phyloP scores from a whole-genome alignment of 805 yeast genomes.

The Monosporozyma servazzii region DNA sequence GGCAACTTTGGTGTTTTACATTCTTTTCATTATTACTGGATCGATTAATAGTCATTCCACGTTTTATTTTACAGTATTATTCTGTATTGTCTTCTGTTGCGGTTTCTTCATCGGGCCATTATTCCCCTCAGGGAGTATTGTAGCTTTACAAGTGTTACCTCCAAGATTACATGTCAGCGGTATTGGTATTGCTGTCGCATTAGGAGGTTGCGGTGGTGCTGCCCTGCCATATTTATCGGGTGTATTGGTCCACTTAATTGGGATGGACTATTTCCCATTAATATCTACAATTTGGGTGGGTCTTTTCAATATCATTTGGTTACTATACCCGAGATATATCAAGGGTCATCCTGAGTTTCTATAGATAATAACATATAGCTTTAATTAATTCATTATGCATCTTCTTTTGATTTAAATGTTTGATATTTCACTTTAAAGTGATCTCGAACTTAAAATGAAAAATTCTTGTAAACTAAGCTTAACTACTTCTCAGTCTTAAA shows the following conservation, averaged over 20 bases:
- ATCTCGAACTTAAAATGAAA: not conserved
- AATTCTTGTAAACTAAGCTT: not conserved
- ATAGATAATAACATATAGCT: slow-evolving; percentile 1
- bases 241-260: slow-evolving; percentile 18
- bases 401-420: not conserved
- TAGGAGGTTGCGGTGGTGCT: slow-evolving; percentile 83
- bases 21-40: slow-evolving; percentile 22
- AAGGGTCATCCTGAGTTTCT: slow-evolving; percentile 16
- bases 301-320: slow-evolving; percentile 19
- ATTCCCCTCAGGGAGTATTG: slow-evolving; percentile 63
- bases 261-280: slow-evolving; percentile 22
- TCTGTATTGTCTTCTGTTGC: slow-evolving; percentile 32
- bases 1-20: slow-evolving; percentile 29
- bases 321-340: slow-evolving; percentile 22
- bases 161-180: slow-evolving; percentile 51
- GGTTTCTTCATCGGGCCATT: slow-evolving; percentile 63
- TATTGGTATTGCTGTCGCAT: slow-evolving; percentile 64
- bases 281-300: slow-evolving; percentile 20
- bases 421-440: not conserved
- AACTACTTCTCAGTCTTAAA: not conserved
- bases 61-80: slow-evolving; percentile 16
- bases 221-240: slow-evolving; percentile 62
- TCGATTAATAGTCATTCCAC: slow-evolving; percentile 9
- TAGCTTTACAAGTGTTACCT: slow-evolving; percentile 56
- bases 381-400: not conserved